A percentile compares a stretch with the other conserved stretches of the same genome.
phyloP scores from a whole-genome alignment of 2,329 filamentous ascomycete genomes.

The Fusarium anthophilum region DNA sequence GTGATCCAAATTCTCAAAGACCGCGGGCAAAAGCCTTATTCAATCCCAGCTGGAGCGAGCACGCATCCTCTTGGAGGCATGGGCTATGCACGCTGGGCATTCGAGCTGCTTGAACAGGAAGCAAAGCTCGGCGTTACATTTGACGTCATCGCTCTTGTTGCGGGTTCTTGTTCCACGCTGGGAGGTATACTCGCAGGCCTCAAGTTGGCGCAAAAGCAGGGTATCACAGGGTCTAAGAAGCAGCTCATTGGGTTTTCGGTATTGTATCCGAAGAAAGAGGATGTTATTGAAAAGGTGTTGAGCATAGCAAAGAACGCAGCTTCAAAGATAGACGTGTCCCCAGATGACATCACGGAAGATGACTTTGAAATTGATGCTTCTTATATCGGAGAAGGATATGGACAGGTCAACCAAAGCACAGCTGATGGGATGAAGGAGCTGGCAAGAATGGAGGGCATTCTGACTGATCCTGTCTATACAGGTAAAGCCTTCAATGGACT shows the following conservation, averaged over 20 bases:
- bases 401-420: conserved; percentile 5
- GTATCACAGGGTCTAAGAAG: conserved; percentile 1
- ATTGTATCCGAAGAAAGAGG: neutral
- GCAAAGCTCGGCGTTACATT: conserved; percentile 2
- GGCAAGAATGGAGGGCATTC: conserved; percentile 21
- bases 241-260: conserved; percentile 16
- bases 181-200: conserved; percentile 23
- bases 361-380: conserved; percentile 20
- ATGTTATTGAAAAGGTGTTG: conserved; percentile 9
- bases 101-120: conserved; percentile 24
- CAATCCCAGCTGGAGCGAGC: conserved; percentile 19
- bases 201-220: conserved; percentile 13
- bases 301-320: conserved; percentile 12
- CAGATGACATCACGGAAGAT: conserved; percentile 9
- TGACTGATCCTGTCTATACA: conserved; percentile 26
- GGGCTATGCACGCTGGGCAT: conserved; percentile 27
- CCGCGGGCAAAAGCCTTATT: conserved; percentile 12
- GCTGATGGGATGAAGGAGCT: conserved; percentile 12
- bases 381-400: conserved; percentile 17
- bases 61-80: conserved; percentile 15
- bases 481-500: conserved; percentile 21
- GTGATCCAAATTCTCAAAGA: neutral
- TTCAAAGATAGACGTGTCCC: conserved; percentile 10
- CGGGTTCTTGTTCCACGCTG: conserved; percentile 22
- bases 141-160: conserved; percentile 9